Evolutionary conservation across 805 yeast species (phyloP).

Genomic region (Saturnispora hagleri): DNA sequence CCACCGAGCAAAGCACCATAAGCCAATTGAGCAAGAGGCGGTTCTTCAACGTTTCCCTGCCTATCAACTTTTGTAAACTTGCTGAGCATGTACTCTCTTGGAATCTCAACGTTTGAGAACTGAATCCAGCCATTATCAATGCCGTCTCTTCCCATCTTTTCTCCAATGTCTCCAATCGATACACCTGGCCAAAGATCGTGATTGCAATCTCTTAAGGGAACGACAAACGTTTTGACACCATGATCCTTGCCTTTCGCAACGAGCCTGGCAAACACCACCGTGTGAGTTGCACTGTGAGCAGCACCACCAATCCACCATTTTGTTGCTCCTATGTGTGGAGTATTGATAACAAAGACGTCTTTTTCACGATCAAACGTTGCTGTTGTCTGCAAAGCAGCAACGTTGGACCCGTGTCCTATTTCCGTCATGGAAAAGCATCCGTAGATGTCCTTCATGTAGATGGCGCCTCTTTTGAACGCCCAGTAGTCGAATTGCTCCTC

Average conservation of each 20-base stretch:
- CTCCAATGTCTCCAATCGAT: constrained; percentile 84
- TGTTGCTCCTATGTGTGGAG: constrained; percentile 88
- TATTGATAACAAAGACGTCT: constrained; percentile 66
- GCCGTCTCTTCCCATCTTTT: constrained; percentile 94
- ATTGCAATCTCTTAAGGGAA: constrained; percentile 71
- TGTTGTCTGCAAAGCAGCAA: constrained; percentile 87
- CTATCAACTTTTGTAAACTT: constrained; percentile 64
- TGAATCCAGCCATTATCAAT: constrained; percentile 97
- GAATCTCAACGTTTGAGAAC: constrained; percentile 74
- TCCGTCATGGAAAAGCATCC: constrained; percentile 96
- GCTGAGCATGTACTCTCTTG: constrained; percentile 73
- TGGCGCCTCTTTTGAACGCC: constrained; percentile 63
- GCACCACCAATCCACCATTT: constrained; percentile 99
- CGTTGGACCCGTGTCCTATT: constrained; percentile 88
- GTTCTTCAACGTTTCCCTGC: constrained; percentile 62
- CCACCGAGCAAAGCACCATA: constrained; percentile 85
- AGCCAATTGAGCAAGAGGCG: constrained; percentile 82
- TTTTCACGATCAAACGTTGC: constrained; percentile 63
- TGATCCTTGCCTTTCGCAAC: constrained; percentile 76
- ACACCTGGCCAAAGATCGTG: constrained; percentile 75
- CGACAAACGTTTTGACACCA: constrained; percentile 89
- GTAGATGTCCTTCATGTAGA: constrained; percentile 49
- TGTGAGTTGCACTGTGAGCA: constrained; percentile 86
- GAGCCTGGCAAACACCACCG: constrained; percentile 77
- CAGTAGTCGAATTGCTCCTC: constrained; percentile 75